A percentile compares a stretch with the other conserved stretches of the same genome.
Evolutionary conservation across 1,139 yeast genomes (phyloP).

Genomic region (Zygosaccharomyces pseudobailii): DNA sequence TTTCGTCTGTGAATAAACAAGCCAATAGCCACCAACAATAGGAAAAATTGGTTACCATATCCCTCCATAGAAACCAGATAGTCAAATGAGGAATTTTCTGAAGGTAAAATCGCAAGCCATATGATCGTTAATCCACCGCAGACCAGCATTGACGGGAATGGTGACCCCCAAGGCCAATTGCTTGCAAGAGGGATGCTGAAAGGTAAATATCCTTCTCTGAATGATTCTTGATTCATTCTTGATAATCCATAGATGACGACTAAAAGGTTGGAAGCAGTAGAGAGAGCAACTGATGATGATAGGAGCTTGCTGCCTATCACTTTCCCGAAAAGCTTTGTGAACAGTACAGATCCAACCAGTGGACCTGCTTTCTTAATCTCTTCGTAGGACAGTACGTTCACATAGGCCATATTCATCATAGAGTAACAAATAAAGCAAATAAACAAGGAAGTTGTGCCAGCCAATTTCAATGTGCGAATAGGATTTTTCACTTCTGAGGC

Average conservation of each 20-base stretch:
- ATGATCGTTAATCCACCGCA: slow-evolving; percentile 33
- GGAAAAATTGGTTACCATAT: slow-evolving; percentile 49
- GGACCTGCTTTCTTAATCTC: slow-evolving; percentile 54
- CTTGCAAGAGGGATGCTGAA: slow-evolving; percentile 49
- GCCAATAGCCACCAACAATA: slow-evolving; percentile 48
- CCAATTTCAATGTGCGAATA: slow-evolving; percentile 49
- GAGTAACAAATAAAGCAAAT: slow-evolving; percentile 49
- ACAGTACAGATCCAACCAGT: slow-evolving; percentile 53
- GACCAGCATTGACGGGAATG: slow-evolving; percentile 43
- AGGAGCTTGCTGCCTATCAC: slow-evolving; percentile 49
- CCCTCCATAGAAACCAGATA: slow-evolving; percentile 57
- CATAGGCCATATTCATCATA: slow-evolving; percentile 52
- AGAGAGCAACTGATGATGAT: slow-evolving; percentile 53
- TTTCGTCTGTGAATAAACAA: slow-evolving; percentile 45
- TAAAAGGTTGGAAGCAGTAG: slow-evolving; percentile 59
- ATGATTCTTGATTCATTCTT: slow-evolving; percentile 59
- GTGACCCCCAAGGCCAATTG: slow-evolving; percentile 55
- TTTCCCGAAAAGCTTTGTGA: slow-evolving; percentile 52
- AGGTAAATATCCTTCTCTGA: slow-evolving; percentile 59
- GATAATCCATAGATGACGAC: slow-evolving; percentile 58
- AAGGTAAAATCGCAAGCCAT: slow-evolving; percentile 43
- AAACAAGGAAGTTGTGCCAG: slow-evolving; percentile 53
- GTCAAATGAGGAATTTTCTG: slow-evolving; percentile 51
- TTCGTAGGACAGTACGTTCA: slow-evolving; percentile 49
- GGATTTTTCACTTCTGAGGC: slow-evolving; percentile 60